Evolutionary conservation across 306 rosid species (phyloP), one percentile per base, ranked within the genome.

Genomic region (Arachis hypogaea): DNA sequence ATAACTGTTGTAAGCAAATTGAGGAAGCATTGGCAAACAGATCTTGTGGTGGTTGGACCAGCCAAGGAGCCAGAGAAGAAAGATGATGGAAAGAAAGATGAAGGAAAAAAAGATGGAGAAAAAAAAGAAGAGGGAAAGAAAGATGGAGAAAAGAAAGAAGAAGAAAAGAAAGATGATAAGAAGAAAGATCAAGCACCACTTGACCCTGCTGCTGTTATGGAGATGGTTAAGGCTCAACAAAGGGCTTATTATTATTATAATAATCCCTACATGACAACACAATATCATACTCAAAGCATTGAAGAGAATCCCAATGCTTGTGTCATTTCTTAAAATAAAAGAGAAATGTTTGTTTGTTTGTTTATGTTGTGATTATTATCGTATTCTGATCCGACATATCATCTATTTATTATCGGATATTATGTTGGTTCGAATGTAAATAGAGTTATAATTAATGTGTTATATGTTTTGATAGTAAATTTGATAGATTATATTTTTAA

Each of bases 301-400:
- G 99, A 94, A 74, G 99, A 94, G 84, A 92, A 92, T 72, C 99
- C 99, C 44, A 94, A 87, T 82, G 88, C 89, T 8, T 94, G 99
- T 79, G 93, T 71, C 58, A 88, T 94, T 82, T 89, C 65, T 57
- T 93, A 60, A 78, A 22, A 22, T 93, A 60, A 33, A 33, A 33
- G 38, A 33, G 38, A 33, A 33, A 33, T 33, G 38, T 33, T 33
- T 33, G 38, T 33, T 33, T 33, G 38, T 33, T 33, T 33, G 38
- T 33, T 33, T 4, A 33, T 4, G 4, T 33, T 33, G 38, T 33
- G 38, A 33, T 2, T 33, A 33, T 33, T 33, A 33, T 33, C 38
- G 4, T 33, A 33, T 33, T 33, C 4, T 33, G 38, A 33, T 33
- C 38, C 38, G 38, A 33, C 38, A 33, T 33, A 33, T 33, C 38